Base-by-base conservation (phyloP, 1,284 basidiomycete genomes). In the Anthracocystis setariae region DNA sequence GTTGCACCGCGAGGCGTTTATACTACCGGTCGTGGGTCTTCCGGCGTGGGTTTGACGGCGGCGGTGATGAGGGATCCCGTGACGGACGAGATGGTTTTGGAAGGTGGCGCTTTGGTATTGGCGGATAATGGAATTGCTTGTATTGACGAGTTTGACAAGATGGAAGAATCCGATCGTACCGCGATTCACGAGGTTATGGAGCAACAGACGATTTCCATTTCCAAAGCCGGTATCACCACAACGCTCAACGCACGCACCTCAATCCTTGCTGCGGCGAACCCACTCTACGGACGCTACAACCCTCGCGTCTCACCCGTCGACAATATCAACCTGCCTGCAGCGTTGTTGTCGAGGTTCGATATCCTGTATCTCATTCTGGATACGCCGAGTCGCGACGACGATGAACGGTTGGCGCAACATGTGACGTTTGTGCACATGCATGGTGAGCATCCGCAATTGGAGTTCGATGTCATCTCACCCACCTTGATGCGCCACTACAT, bases 181-280 rank as follows among this genome's bases (percentile, higher is more conserved):
- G 93, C 96, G 13, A 98, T 99, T 70, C 96, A 99, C 86, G 96
- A 99, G 87, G 96, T 98, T 57, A 99, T 99, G 96, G 95, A 99
- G 84, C 95, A 99, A 82, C 95, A 99, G 84, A 99, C 96, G 2
- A 98, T 99, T 70, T 97, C 93, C 3, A 99, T 99, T 75, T 94
- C 94, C 43, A 99, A 99, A 85, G 96, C 96, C 2, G 96, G 96
- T 20, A 99, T 99, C 83, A 96, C 94, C 0, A 98, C 96, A 0
- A 98, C 96, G 0, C 87, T 98, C 37, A 99, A 98, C 80, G 96
- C 96, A n/a, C 90, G 96, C 38, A 97, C 95, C 0, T 98, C 96
- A 9, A 93, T 99, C 78, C 89, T 98, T 10, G 96, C 96, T 0
- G 96, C 96, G 8, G 96, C 96, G 42, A 99, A 99, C 84, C 96